Conservation (phyloP, 768 basidiomycete genomes). For the Macrolepiota albuminosa region DNA sequence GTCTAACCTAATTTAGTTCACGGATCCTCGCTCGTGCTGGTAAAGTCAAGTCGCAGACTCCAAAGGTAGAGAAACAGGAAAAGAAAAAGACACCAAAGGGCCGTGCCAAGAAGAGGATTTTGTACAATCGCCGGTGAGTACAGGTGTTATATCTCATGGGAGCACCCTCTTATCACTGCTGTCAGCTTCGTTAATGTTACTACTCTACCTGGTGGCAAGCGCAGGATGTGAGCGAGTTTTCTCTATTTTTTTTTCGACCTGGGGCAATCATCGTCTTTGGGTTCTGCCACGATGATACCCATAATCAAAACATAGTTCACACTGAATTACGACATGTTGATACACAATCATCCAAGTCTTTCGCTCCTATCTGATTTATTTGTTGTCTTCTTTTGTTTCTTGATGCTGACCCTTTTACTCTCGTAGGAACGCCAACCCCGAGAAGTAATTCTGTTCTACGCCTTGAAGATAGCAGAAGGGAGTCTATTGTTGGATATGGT, state of each 20-base stretch:
- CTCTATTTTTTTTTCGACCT: slow-evolving; percentile 1
- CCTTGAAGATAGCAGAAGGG: background rate
- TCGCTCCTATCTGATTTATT: slow-evolving; percentile 95
- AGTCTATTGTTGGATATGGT: slow-evolving; percentile 1
- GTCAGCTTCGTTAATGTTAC: slow-evolving; percentile 91
- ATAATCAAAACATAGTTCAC: slow-evolving; percentile 87
- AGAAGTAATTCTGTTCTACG: slow-evolving; percentile 40
- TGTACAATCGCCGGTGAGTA: slow-evolving; percentile 12
- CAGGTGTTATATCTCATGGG: no score
- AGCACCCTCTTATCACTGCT: slow-evolving; percentile 50
- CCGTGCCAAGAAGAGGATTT: slow-evolving; percentile 82
- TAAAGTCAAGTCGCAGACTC: slow-evolving; percentile 98
- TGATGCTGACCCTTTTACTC: slow-evolving; percentile 16
- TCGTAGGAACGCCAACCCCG: slow-evolving; percentile 64
- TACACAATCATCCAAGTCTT: slow-evolving; percentile 87
- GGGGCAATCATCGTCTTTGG: background rate
- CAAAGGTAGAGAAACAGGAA: slow-evolving; percentile 98
- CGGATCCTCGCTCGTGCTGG: slow-evolving; percentile 99
- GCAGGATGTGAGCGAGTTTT: slow-evolving; percentile 79
- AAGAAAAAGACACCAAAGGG: slow-evolving; percentile 99
- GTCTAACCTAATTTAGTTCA: slow-evolving; percentile 54
- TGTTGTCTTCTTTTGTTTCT: background rate
- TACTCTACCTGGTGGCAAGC: slow-evolving; percentile 85
- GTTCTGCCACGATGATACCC: slow-evolving; percentile 46
- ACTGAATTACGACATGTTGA: slow-evolving; percentile 83